A percentile compares a stretch with the other conserved stretches of the same genome.
Conservation (phyloP, 208 protist species). For the Trypanosoma boissoni region DNA sequence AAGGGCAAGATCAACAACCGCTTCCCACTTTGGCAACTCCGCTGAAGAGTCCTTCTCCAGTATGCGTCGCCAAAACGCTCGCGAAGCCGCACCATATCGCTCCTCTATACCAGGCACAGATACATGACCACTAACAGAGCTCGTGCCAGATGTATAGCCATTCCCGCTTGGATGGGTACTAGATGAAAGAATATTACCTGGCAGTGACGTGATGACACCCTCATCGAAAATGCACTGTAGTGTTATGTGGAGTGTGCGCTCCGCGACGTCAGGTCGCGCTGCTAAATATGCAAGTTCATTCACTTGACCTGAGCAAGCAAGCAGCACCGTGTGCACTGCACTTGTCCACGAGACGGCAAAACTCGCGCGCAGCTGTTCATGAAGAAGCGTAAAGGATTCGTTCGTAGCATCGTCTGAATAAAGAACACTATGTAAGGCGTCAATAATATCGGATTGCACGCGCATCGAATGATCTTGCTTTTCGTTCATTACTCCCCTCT, state of each 20-base stretch:
- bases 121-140: no score
- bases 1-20: slow-evolving; percentile 5
- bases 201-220: slow-evolving; percentile 1
- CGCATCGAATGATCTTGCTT: not conserved
- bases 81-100: not conserved
- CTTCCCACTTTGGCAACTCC: slow-evolving; percentile 27
- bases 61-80: slow-evolving; percentile 7
- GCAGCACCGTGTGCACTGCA: slow-evolving; percentile 23
- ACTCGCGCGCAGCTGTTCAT: slow-evolving; percentile 16
- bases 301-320: slow-evolving; percentile 3
- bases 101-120: not conserved
- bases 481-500: not conserved
- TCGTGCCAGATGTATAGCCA: no score
- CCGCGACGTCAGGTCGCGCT: slow-evolving; percentile 10
- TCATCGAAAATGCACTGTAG: slow-evolving; percentile 18
- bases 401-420: not conserved
- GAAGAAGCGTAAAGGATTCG: not conserved
- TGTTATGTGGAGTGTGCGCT: slow-evolving; percentile 7
- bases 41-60: slow-evolving; percentile 1
- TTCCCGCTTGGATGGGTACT: no score
- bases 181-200: not conserved
- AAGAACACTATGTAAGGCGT: slow-evolving; percentile 4
- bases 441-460: slow-evolving; percentile 15
- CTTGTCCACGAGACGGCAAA: slow-evolving; percentile 18
- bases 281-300: not conserved